These are phyloP conservation scores for Nissolia schottii DNA, from an alignment of 306 rosid genomes.

Conservation along the genomic window DNA sequence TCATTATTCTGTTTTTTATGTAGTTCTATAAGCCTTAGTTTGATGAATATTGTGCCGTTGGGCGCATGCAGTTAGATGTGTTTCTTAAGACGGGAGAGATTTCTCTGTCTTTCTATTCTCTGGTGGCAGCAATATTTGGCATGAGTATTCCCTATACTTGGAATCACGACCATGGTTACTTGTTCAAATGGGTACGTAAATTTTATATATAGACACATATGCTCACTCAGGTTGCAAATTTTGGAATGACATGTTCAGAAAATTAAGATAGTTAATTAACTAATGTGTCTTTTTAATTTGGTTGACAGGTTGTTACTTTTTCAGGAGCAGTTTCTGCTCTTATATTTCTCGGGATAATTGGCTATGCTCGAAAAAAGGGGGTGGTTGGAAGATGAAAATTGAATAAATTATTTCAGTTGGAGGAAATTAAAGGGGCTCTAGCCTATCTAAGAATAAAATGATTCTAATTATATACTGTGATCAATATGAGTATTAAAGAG, in stretches of 20 bases:
- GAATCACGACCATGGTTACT: conserved; percentile 45
- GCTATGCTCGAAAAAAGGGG: conserved; percentile 71
- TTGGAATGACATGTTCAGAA: neutral
- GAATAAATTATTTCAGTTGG: too few relatives aligned
- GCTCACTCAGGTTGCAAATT: neutral
- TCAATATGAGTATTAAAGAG: too few relatives aligned
- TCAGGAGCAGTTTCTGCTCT: conserved; percentile 35
- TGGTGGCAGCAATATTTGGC: conserved; percentile 74
- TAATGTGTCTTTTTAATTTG: too few relatives aligned
- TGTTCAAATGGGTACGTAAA: conserved; percentile 82
- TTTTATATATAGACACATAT: neutral
- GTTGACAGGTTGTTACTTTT: conserved; percentile 53
- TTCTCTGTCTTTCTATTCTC: conserved; percentile 54
- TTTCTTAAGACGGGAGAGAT: conserved; percentile 79
- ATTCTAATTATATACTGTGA: too few relatives aligned
- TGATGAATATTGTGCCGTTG: too few relatives aligned
- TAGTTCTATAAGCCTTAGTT: neutral
- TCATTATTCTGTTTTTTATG: neutral
- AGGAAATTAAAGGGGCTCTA: too few relatives aligned
- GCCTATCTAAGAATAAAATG: too few relatives aligned
- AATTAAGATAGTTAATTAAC: neutral
- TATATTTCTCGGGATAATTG: conserved; percentile 34
- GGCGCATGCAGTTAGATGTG: conserved; percentile 75
- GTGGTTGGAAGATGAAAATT: conserved; percentile 73
- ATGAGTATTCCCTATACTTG: conserved; percentile 83